Base-by-base conservation (phyloP, 2,329 filamentous ascomycete genomes). In the Spiromastix sp. region DNA sequence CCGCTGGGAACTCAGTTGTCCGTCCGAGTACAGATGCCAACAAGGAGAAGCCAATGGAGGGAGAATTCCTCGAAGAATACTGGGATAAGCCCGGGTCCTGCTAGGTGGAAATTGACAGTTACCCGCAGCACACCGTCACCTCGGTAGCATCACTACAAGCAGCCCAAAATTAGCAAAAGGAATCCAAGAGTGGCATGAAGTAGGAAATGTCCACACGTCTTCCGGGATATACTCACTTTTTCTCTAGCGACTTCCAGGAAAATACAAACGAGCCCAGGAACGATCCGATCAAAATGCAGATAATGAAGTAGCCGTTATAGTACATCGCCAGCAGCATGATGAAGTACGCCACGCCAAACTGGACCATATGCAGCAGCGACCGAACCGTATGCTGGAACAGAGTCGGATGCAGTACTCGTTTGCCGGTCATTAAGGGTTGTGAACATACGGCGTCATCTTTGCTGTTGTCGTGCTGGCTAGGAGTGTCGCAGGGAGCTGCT, bases 201-300 rank as follows among this genome's bases (percentile, higher is more conserved):
- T 13, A 32, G 12, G 7, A 6, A 4, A 3, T 6, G 9, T n/a
- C 6, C 16, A 18, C 12, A 19, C 2, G 5, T 4, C 15, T 3
- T 19, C 4, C 11, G 13, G 2, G 7, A 5, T 9, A 18, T 27
- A 40, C 44, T 32, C 41, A 55, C 51, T 46, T 46, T 17, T 41
- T 38, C 11, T 39, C 42, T 16, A 39, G 21, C 10, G 47, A 40
- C 37, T 82, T 79, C 80, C 81, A 87, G 19, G 77, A 72, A 53
- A 85, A 89, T 40, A 83, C 51, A 43, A 86, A 84, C 9, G 72
- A 68, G 11, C 84, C 85, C 4, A 87, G 38, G 44, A 75, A 85
- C 1, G 80, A 75, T 2, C 85, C 85, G 37, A 89, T 71, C 42
- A 89, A 74, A 54, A 91, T 85, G 46, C 77, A 84, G 40, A 89